Evolutionary conservation across 148 eudicot species (phyloP).

Genomic region (Amaranthus palmeri): DNA sequence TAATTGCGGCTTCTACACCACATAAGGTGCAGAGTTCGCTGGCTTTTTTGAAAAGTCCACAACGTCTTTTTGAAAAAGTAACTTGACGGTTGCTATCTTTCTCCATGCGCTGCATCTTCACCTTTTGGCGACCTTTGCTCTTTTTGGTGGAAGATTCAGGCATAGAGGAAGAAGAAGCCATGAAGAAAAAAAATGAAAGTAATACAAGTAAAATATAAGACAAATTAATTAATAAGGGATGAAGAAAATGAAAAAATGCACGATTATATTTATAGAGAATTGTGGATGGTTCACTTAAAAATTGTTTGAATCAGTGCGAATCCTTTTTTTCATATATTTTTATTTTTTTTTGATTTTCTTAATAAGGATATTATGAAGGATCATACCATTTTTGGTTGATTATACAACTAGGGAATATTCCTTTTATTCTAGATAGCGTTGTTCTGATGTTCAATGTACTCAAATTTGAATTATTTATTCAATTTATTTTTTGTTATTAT

Average conservation of each 20-base stretch:
- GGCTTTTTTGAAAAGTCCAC: conserved; percentile 29
- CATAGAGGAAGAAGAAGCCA: neutral
- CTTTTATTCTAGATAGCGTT: too few species aligned
- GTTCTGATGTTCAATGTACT: too few species aligned
- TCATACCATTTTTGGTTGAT: neutral
- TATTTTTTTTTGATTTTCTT: neutral
- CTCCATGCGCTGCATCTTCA: conserved; percentile 26
- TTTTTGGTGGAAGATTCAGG: neutral
- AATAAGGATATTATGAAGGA: neutral
- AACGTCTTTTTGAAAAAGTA: conserved; percentile 31
- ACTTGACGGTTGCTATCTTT: conserved; percentile 33
- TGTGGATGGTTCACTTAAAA: neutral
- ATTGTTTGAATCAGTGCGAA: conserved; percentile 9
- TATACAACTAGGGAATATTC: too few species aligned
- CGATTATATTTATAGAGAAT: conserved; percentile 9
- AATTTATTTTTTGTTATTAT: too few species aligned
- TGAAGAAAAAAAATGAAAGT: neutral
- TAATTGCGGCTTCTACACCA: conserved; percentile 25
- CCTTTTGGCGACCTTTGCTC: conserved; percentile 27
- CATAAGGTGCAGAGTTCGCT: conserved; percentile 29
- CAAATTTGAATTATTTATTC: too few species aligned
- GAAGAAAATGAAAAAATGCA: neutral
- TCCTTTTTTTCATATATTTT: conserved; percentile 5
- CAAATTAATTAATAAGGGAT: conserved; percentile 5
- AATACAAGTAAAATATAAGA: neutral